phyloP scores from a whole-genome alignment of 2,329 filamentous ascomycete species.

The Teratosphaeria pseudoeucalypti region DNA sequence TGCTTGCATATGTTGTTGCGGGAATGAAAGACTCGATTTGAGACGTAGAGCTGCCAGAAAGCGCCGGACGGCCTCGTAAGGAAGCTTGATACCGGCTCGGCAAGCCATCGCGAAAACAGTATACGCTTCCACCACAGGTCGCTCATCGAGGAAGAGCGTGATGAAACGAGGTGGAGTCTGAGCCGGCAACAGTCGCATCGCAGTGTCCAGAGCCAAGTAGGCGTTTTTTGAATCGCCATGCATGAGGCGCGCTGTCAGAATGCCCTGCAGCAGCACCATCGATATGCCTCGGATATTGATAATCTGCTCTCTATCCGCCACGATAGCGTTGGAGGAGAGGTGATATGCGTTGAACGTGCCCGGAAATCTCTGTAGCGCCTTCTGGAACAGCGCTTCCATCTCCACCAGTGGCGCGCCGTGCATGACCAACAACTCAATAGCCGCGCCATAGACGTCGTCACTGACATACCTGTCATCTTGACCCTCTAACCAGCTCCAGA shows the following conservation, averaged over 20 bases:
- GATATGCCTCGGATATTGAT: conserved; percentile 28
- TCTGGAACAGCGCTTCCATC: conserved; percentile 36
- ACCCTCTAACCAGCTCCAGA: conserved; percentile 40
- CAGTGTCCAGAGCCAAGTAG: conserved; percentile 41
- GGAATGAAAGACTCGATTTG: conserved; percentile 8
- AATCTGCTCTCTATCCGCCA: conserved; percentile 31
- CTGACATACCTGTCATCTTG: conserved; percentile 34
- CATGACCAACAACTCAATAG: conserved; percentile 39
- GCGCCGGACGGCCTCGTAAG: conserved; percentile 21
- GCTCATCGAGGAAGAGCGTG: conserved; percentile 34
- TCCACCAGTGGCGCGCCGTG: conserved; percentile 29
- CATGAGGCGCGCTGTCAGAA: conserved; percentile 37
- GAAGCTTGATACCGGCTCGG: conserved; percentile 32
- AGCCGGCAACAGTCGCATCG: conserved; percentile 37
- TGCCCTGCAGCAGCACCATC: conserved; percentile 37
- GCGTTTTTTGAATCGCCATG: conserved; percentile 37
- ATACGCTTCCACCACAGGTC: conserved; percentile 38
- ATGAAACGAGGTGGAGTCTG: conserved; percentile 33
- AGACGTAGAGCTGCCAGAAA: conserved; percentile 25
- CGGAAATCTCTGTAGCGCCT: conserved; percentile 38
- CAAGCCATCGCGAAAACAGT: conserved; percentile 39
- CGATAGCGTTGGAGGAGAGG: conserved; percentile 36
- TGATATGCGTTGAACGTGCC: conserved; percentile 38
- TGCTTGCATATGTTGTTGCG: conserved; percentile 6
- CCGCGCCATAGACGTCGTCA: conserved; percentile 37